Percentiles rank a stretch among this genome's conserved stretches.
Conservation (phyloP, 306 rosid genomes). For the Delonix regia region DNA sequence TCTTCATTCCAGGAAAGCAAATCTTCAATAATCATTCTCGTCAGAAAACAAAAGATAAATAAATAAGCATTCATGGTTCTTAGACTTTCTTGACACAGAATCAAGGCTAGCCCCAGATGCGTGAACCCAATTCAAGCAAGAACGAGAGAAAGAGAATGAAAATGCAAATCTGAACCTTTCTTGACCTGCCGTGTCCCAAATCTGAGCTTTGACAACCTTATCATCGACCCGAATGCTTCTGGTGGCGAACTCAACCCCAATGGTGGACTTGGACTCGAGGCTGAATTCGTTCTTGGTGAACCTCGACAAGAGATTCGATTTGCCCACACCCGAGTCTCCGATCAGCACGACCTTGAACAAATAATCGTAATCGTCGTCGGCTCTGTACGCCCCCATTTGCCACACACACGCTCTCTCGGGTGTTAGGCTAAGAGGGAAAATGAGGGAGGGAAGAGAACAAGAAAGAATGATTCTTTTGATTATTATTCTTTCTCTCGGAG, state of each 20-base stretch:
- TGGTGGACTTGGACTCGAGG: conserved; percentile 86
- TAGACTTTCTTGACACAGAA: neutral
- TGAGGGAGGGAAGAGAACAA: neutral
- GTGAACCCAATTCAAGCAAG: neutral
- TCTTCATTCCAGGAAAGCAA: neutral
- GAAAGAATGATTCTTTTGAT: neutral
- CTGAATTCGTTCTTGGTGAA: conserved; percentile 81
- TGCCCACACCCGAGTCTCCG: conserved; percentile 80
- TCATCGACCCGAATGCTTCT: conserved; percentile 82
- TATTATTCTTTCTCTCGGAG: neutral
- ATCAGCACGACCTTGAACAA: conserved; percentile 85
- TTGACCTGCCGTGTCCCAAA: conserved; percentile 97
- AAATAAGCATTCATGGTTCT: neutral
- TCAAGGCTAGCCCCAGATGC: neutral
- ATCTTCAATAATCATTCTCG: neutral
- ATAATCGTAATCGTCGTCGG: conserved; percentile 89
- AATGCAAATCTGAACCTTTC: conserved; percentile 56
- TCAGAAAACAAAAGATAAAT: neutral
- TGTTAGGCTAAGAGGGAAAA: conserved; percentile 32
- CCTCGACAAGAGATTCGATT: conserved; percentile 52
- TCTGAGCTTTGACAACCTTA: conserved; percentile 89
- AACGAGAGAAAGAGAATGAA: neutral
- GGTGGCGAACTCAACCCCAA: conserved; percentile 90
- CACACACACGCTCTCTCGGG: neutral
- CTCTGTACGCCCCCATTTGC: conserved; percentile 75